A percentile compares a stretch with the other conserved stretches of the same genome.
Evolutionary conservation across 2,329 filamentous ascomycete species (phyloP).

Genomic region (Curvularia sp.): DNA sequence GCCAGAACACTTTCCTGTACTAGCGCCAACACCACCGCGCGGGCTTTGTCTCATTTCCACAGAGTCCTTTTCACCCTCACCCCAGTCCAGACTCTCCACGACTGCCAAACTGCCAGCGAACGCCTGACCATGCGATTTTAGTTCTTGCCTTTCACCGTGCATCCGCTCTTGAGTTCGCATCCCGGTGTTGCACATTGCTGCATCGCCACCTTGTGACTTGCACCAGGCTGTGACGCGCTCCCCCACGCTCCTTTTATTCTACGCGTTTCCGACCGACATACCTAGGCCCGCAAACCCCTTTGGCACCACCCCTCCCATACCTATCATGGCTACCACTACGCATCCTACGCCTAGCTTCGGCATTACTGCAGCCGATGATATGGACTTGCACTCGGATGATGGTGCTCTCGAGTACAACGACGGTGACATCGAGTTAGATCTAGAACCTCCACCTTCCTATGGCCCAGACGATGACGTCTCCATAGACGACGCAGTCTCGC

Average conservation of each 20-base stretch:
- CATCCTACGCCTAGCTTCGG: conserved; percentile 35
- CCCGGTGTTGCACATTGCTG: conserved; percentile 10
- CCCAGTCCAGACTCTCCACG: conserved; percentile 1
- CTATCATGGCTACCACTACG: conserved; percentile 37
- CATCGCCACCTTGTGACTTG: conserved; percentile 20
- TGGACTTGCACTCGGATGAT: conserved; percentile 63
- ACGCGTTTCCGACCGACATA: conserved; percentile 12
- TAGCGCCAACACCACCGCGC: conserved; percentile 22
- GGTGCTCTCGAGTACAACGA: conserved; percentile 56
- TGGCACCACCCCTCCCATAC: not conserved
- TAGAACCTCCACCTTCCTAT: conserved; percentile 34
- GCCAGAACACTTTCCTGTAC: conserved; percentile 16
- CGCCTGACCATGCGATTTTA: conserved; percentile 21
- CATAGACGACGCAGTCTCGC: conserved; percentile 59
- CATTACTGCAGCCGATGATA: conserved; percentile 54
- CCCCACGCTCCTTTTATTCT: conserved; percentile 18
- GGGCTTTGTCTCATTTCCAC: conserved; percentile 26
- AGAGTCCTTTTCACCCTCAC: conserved; percentile 7
- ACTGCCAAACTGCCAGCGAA: not conserved
- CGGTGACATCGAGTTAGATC: conserved; percentile 68
- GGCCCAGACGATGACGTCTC: conserved; percentile 60
- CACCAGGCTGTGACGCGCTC: conserved; percentile 30
- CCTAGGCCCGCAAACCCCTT: conserved; percentile 9
- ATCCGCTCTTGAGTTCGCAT: conserved; percentile 1
- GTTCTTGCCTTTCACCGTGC: conserved; percentile 2